Conservation (phyloP, 352 stramenopile species). For the Lagenidium giganteum region DNA sequence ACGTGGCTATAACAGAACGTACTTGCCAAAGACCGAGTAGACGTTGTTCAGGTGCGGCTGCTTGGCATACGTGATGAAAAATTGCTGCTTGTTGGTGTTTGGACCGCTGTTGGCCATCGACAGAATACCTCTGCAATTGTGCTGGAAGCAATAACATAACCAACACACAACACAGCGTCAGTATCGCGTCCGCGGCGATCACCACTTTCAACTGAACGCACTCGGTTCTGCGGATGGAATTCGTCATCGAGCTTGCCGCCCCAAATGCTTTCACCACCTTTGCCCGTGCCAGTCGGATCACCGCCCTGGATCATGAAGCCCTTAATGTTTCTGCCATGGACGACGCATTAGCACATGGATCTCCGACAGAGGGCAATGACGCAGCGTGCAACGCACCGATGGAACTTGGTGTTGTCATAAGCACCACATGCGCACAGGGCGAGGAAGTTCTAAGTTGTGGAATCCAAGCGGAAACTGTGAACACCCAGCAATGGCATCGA, state of each 20-base stretch:
- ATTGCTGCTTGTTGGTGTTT: constrained; percentile 94
- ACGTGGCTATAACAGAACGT: too few relatives aligned
- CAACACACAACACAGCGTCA: constrained; percentile 11
- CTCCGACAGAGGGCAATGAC: too few relatives aligned
- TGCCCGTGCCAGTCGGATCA: constrained; percentile 88
- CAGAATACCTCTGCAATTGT: constrained; percentile 88
- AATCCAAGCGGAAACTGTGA: constrained; percentile 4
- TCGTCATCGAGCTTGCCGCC: constrained; percentile 88
- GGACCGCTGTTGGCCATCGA: constrained; percentile 91
- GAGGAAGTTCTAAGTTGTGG: constrained; percentile 92
- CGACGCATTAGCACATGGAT: not conserved
- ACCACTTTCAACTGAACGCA: constrained; percentile 15
- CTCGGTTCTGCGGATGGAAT: constrained; percentile 86
- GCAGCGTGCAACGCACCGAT: constrained; percentile 42
- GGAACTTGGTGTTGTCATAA: constrained; percentile 90
- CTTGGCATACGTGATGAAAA: constrained; percentile 97
- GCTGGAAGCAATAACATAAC: constrained; percentile 22
- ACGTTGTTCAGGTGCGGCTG: constrained; percentile 98
- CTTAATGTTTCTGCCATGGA: constrained; percentile 66
- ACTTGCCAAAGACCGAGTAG: constrained; percentile 97
- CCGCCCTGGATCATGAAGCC: constrained; percentile 88
- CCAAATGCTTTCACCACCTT: constrained; percentile 89
- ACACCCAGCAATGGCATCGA: not conserved
- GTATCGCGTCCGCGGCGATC: too few relatives aligned
- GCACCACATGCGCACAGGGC: constrained; percentile 90